Conservation (phyloP, 192 early-diverging fungal genomes). For the Podila horticola region DNA sequence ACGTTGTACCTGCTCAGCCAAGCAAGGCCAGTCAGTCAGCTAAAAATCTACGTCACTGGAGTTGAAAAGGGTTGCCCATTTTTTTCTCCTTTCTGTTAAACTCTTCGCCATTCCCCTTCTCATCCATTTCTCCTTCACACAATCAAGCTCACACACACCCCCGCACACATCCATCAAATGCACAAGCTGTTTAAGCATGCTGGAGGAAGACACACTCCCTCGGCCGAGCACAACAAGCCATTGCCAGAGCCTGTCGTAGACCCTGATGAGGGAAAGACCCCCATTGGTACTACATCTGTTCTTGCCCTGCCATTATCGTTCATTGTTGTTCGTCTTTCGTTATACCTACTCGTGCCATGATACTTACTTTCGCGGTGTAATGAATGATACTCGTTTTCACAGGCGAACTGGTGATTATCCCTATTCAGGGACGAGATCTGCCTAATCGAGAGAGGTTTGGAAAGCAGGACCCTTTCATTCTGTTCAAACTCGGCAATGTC, state of each 20-base stretch:
- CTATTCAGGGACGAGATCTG: slow-evolving; percentile 49
- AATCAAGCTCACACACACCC: not conserved
- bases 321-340: not conserved
- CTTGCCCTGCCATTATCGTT: not conserved
- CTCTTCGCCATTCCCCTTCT: not conserved
- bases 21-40: too few species aligned
- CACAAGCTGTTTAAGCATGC: slow-evolving; percentile 39
- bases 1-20: too few species aligned
- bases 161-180: slow-evolving; percentile 8
- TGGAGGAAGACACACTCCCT: slow-evolving; percentile 2
- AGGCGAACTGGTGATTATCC: slow-evolving; percentile 43
- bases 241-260: slow-evolving; percentile 48
- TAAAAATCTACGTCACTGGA: too few species aligned
- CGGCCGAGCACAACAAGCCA: slow-evolving; percentile 27
- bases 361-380: not conserved
- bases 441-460: slow-evolving; percentile 53
- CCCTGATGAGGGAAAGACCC: slow-evolving; percentile 49
- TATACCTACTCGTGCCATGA: not conserved
- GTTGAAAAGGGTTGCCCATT: not conserved
- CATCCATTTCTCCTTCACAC: not conserved
- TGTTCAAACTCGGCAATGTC: slow-evolving; percentile 59
- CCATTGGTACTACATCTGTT: slow-evolving; percentile 26
- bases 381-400: too few species aligned
- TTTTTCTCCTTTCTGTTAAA: not conserved
- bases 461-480: slow-evolving; percentile 65